A percentile compares a stretch with the other conserved stretches of the same genome.
Conservation (phyloP, 2,329 filamentous ascomycete species). For the Metarhizium guizhouense region DNA sequence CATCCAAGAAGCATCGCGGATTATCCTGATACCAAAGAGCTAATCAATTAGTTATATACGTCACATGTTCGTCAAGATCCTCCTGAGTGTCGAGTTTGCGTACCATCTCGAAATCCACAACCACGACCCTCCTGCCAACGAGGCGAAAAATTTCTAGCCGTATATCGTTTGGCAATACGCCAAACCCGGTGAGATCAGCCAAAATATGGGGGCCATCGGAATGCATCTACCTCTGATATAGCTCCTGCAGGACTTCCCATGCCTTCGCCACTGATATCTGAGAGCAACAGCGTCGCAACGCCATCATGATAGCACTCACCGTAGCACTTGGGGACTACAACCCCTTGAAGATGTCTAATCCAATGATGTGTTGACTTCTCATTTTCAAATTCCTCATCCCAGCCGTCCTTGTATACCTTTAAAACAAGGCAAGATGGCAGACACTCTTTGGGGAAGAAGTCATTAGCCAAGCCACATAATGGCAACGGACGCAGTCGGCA, state of each 20-base stretch:
- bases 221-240: slow-evolving; percentile 5
- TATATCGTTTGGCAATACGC: not conserved
- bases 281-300: slow-evolving; percentile 13
- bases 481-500: slow-evolving; percentile 4
- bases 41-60: too few relatives aligned
- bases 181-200: not conserved
- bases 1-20: too few relatives aligned
- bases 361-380: slow-evolving; percentile 13
- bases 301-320: slow-evolving; percentile 13
- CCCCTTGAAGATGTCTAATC: slow-evolving; percentile 13
- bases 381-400: slow-evolving; percentile 17
- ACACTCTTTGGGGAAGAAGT: slow-evolving; percentile 9
- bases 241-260: slow-evolving; percentile 9
- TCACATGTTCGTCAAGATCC: rapidly evolving
- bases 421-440: slow-evolving; percentile 11
- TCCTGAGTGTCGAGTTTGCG: not conserved
- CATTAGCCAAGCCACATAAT: slow-evolving; percentile 2
- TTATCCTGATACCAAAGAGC: too few relatives aligned
- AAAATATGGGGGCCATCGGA: not conserved
- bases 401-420: slow-evolving; percentile 13
- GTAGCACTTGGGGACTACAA: slow-evolving; percentile 13
- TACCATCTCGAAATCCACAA: not conserved
- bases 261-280: slow-evolving; percentile 12
- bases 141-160: not conserved
- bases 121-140: not conserved